Evolutionary conservation across 2,329 filamentous ascomycete genomes (phyloP).

Genomic region (Aspergillus piperis): DNA sequence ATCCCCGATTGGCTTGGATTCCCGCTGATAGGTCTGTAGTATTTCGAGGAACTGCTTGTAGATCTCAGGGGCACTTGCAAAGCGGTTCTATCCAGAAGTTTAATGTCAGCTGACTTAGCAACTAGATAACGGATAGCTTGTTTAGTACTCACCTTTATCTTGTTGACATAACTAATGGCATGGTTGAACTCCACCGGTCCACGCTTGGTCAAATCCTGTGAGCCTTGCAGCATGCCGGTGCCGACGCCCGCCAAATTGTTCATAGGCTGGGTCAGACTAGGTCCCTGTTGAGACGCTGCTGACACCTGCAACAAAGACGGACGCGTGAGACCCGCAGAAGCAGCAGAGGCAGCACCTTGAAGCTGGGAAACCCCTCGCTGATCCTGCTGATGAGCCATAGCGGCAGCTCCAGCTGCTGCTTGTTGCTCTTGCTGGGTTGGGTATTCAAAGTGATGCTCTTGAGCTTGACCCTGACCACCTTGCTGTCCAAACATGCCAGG

Average conservation of each 20-base stretch:
- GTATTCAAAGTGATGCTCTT: constrained; percentile 47
- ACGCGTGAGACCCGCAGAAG: constrained; percentile 51
- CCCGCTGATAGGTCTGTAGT: constrained; percentile 93
- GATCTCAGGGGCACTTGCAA: constrained; percentile 93
- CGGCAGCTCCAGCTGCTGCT: constrained; percentile 47
- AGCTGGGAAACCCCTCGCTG: constrained; percentile 67
- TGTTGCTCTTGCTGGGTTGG: constrained; percentile 48
- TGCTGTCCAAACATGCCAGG: constrained; percentile 40
- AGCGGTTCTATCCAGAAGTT: constrained; percentile 71
- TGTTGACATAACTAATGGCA: constrained; percentile 98
- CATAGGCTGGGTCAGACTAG: constrained; percentile 53
- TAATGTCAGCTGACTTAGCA: not conserved
- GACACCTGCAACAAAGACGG: constrained; percentile 52
- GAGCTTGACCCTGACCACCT: constrained; percentile 39
- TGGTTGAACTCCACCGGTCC: constrained; percentile 99
- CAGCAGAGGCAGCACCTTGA: constrained; percentile 65
- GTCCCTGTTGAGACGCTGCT: constrained; percentile 47
- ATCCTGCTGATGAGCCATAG: constrained; percentile 61
- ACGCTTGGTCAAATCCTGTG: constrained; percentile 71
- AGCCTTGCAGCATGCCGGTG: constrained; percentile 58
- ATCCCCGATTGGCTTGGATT: constrained; percentile 97
- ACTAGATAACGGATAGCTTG: not conserved
- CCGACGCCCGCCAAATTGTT: constrained; percentile 64
- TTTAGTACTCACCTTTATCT: constrained; percentile 78
- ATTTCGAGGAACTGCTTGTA: constrained; percentile 99